Evolutionary conservation across 164 flowering plant species (phyloP).

Genomic region (Vitis rupestris): DNA sequence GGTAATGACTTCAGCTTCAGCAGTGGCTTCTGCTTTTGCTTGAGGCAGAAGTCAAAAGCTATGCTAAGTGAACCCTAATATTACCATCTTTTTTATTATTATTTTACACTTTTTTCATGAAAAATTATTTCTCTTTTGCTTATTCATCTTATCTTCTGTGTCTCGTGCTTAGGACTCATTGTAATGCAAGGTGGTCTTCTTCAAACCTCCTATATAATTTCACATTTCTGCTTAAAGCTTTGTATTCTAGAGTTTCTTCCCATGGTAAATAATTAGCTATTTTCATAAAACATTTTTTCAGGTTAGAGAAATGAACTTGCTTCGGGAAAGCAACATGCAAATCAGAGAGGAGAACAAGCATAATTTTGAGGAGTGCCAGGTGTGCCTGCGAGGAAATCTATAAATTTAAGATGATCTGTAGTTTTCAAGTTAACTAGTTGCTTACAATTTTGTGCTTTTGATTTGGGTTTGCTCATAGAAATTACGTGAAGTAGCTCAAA

Average conservation of each 20-base stretch:
- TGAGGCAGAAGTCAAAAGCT: no score
- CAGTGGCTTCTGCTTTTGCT: no score
- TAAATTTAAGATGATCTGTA: neutral
- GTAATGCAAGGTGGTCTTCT: neutral
- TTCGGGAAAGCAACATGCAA: slow-evolving; percentile 93
- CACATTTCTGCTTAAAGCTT: neutral
- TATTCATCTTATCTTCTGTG: no score
- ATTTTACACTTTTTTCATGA: no score
- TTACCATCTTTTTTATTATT: no score
- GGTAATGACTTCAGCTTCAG: no score
- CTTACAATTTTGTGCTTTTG: neutral
- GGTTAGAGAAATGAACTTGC: slow-evolving; percentile 82
- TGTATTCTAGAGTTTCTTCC: neutral
- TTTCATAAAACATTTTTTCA: slow-evolving; percentile 19
- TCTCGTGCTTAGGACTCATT: no score
- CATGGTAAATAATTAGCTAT: neutral
- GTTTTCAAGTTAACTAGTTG: neutral
- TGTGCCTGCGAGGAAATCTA: slow-evolving; percentile 19
- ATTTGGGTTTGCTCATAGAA: slow-evolving; percentile 35
- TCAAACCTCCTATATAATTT: neutral
- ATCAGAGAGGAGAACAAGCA: slow-evolving; percentile 91
- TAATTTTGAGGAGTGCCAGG: slow-evolving; percentile 95
- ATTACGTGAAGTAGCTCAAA: slow-evolving; percentile 67
- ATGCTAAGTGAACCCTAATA: no score
- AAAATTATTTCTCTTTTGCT: no score